These are phyloP conservation scores for Dactylellina haptotyla DNA, from an alignment of 2,329 filamentous ascomycete genomes.

Conservation along the genomic window DNA sequence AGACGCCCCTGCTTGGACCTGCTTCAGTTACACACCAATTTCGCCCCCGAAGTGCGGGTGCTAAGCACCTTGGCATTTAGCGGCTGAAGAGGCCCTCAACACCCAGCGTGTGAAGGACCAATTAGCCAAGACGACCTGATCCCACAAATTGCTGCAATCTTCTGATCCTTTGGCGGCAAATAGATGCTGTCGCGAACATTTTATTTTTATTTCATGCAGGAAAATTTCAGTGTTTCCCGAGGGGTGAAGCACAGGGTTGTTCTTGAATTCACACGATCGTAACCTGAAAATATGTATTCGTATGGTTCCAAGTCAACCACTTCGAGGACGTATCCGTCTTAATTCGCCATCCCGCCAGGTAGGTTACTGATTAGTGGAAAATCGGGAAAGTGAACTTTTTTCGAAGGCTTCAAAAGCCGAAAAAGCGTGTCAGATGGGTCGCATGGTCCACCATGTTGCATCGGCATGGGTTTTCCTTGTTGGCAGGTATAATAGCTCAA, in stretches of 20 bases:
- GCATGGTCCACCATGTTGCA: not conserved
- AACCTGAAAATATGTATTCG: too few relatives aligned
- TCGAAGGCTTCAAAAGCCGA: not conserved
- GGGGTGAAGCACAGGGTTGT: too few relatives aligned
- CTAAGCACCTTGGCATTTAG: conserved; percentile 22
- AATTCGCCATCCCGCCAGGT: too few relatives aligned
- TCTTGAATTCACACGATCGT: too few relatives aligned
- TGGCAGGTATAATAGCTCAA: conserved; percentile 13
- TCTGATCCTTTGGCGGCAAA: conserved; percentile 32
- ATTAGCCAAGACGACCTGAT: conserved; percentile 15
- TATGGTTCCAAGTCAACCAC: not conserved
- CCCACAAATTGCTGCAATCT: conserved; percentile 14
- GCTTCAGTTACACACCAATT: conserved; percentile 17
- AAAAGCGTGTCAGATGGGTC: not conserved
- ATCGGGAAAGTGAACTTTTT: conserved; percentile 9
- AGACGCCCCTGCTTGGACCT: conserved; percentile 5
- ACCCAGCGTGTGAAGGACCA: conserved; percentile 2
- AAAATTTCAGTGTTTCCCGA: too few relatives aligned
- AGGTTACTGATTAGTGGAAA: not conserved
- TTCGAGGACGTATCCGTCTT: not conserved
- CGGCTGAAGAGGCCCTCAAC: conserved; percentile 26
- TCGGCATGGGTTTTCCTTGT: conserved; percentile 2
- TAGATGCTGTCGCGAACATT: not conserved
- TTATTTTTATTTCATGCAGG: too few relatives aligned
- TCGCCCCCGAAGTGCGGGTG: conserved; percentile 11